Percentiles rank a stretch among this genome's conserved stretches.
phyloP scores from a whole-genome alignment of 495 filamentous ascomycete species.

The Peziza echinospora region DNA sequence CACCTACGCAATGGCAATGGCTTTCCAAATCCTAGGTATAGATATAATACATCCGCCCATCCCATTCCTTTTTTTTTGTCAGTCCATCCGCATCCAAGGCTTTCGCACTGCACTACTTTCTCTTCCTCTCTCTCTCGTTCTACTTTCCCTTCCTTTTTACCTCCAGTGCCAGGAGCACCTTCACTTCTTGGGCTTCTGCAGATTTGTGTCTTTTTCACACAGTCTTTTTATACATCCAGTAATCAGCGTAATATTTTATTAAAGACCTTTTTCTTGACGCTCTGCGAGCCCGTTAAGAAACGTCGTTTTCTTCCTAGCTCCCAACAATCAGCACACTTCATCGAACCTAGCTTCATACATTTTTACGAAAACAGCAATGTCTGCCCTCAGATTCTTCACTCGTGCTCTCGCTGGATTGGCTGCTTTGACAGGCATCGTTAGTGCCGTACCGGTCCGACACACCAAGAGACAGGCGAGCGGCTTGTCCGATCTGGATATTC shows the following conservation, averaged over 20 bases:
- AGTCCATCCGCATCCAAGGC: background rate
- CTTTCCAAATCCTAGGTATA: background rate
- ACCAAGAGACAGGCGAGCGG: conserved; percentile 30
- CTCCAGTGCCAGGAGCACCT: background rate
- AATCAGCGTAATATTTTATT: too few relatives aligned
- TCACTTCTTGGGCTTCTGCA: background rate
- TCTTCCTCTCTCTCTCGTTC: background rate
- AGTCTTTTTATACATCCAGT: background rate
- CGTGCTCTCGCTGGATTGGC: conserved; percentile 27
- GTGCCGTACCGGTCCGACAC: conserved; percentile 23
- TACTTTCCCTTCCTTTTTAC: background rate
- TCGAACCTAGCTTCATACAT: background rate
- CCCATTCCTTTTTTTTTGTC: background rate
- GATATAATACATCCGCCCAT: background rate
- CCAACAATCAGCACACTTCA: background rate
- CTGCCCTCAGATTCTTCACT: conserved; percentile 21
- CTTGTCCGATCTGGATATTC: conserved; percentile 41
- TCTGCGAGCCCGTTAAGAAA: background rate
- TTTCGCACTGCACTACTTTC: background rate
- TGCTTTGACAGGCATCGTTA: conserved; percentile 23
- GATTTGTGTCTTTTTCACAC: background rate
- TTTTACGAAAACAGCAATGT: conserved; percentile 11
- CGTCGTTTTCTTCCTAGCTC: background rate
- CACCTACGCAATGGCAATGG: too few relatives aligned
- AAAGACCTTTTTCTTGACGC: background rate